Conservation (phyloP, 2,329 filamentous ascomycete genomes). For the Nothophaeocryptopus gaeumannii region DNA sequence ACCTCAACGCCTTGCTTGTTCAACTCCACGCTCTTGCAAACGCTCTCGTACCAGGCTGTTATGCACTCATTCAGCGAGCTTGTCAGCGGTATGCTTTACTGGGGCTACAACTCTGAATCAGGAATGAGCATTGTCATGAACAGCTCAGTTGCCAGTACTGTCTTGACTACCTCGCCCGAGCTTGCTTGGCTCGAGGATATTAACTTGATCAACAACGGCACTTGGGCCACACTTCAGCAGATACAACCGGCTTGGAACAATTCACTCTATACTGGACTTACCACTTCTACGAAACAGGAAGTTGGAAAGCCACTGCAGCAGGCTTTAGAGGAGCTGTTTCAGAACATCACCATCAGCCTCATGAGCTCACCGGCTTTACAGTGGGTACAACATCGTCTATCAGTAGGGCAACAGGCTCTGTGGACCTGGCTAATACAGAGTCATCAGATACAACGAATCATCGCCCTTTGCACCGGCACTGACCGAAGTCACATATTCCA, state of each 20-base stretch:
- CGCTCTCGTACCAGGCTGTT: slow-evolving; percentile 2
- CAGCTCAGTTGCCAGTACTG: background rate
- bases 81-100: background rate
- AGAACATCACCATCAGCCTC: slow-evolving; percentile 16
- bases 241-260: background rate
- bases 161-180: background rate
- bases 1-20: no score
- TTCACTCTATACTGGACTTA: background rate
- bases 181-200: background rate
- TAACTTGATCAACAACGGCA: background rate
- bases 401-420: no score
- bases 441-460: slow-evolving; percentile 3
- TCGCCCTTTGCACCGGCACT: slow-evolving; percentile 4
- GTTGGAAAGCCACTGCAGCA: background rate
- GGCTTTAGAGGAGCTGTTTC: slow-evolving; percentile 12
- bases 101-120: background rate
- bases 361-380: slow-evolving; percentile 8
- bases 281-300: no score
- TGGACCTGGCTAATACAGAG: no score
- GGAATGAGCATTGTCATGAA: background rate
- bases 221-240: background rate
- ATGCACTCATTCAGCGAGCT: slow-evolving; percentile 3
- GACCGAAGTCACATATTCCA: slow-evolving; percentile 5
- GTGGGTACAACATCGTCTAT: no score
- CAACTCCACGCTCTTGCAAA: background rate